Conservation (phyloP, 1,139 yeast species). For the Nakaseomyces nivariensis region DNA sequence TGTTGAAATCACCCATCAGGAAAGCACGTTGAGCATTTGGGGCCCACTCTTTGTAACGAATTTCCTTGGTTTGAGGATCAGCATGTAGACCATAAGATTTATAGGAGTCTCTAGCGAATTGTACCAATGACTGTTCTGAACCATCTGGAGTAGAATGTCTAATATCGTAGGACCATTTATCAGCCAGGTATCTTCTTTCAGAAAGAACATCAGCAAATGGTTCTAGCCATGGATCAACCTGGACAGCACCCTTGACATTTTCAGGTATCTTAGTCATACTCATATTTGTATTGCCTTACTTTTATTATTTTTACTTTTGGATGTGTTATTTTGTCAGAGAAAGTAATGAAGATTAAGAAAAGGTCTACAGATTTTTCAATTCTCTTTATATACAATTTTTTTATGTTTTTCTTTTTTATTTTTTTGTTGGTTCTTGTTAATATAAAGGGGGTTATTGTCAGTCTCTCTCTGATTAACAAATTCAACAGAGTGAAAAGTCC, state of each 20-base stretch:
- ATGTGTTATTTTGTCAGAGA: background rate
- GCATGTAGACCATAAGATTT: constrained; percentile 69
- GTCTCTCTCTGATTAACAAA: background rate
- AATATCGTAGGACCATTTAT: constrained; percentile 41
- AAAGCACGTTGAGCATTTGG: constrained; percentile 74
- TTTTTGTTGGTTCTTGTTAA: background rate
- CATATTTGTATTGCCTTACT: background rate
- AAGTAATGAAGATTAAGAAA: no score
- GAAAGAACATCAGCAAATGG: constrained; percentile 60
- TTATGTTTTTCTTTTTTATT: no score
- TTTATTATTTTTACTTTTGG: background rate
- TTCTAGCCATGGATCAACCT: constrained; percentile 77
- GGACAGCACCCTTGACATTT: constrained; percentile 48
- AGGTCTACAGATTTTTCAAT: no score
- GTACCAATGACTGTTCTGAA: constrained; percentile 32
- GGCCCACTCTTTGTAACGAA: constrained; percentile 72
- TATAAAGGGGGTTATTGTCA: background rate
- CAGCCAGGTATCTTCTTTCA: constrained; percentile 45
- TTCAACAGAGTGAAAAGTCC: no score
- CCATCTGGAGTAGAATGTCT: constrained; percentile 24
- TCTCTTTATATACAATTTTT: no score
- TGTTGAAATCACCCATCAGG: constrained; percentile 82
- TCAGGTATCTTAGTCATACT: constrained; percentile 25
- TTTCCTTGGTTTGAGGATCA: constrained; percentile 39
- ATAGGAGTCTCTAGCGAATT: constrained; percentile 45